Percentiles rank a stretch among this genome's conserved stretches.
Evolutionary conservation across 345 rosid species (phyloP).

Genomic region (Carallia pectinifolia): DNA sequence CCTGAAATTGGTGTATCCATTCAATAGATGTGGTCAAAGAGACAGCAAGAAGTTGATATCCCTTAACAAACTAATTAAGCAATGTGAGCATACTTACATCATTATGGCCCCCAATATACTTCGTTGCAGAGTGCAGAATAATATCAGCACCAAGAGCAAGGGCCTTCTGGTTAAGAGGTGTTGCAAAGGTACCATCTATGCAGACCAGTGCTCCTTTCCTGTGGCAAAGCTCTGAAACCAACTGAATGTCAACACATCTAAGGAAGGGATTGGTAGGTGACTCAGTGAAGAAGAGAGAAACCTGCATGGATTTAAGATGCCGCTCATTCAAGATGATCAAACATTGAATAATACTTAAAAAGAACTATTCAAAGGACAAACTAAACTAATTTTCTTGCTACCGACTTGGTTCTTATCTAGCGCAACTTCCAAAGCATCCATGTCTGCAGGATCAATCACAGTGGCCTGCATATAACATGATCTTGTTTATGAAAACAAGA

Average conservation of each 20-base stretch:
- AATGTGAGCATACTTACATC: conserved; percentile 55
- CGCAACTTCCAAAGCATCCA: conserved; percentile 68
- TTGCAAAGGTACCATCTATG: conserved; percentile 98
- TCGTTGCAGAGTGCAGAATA: conserved; percentile 85
- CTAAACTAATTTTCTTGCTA: conserved; percentile 10
- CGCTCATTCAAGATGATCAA: conserved; percentile 11
- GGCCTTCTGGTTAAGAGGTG: conserved; percentile 95
- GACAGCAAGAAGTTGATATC: neutral
- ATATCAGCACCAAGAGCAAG: conserved; percentile 97
- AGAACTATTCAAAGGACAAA: conserved; percentile 1
- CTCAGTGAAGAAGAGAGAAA: conserved; percentile 87
- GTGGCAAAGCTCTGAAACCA: conserved; percentile 86
- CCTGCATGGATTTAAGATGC: conserved; percentile 47
- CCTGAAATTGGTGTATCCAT: conserved; percentile 45
- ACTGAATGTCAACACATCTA: conserved; percentile 87
- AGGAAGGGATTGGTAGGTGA: conserved; percentile 97
- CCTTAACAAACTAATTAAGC: conserved; percentile 2
- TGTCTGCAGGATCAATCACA: conserved; percentile 94
- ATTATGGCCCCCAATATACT: conserved; percentile 92
- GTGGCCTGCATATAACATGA: conserved; percentile 58
- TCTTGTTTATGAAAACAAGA: neutral
- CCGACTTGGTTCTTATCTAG: conserved; percentile 71
- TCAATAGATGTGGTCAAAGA: neutral
- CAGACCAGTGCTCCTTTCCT: conserved; percentile 87
- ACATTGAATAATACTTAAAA: neutral